Conservation (phyloP, 805 yeast genomes). For the Saccharomycopsis babjevae region DNA sequence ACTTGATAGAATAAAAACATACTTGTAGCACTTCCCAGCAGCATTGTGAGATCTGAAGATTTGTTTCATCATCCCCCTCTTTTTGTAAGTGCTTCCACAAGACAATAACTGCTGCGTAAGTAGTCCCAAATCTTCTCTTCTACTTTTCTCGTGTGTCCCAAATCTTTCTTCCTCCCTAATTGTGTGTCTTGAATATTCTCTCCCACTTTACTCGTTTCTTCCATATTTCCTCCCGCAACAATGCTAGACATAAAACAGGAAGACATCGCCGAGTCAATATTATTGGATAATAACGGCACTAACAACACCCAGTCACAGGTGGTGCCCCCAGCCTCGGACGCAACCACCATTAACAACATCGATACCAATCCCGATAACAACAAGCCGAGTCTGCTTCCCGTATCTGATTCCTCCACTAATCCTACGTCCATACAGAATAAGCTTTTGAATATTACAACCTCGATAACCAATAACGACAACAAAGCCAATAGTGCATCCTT, state of each 20-base stretch:
- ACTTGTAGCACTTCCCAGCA: no score
- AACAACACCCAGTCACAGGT: not conserved
- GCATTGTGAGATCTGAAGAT: no score
- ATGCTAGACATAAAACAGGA: not conserved
- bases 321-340: not conserved
- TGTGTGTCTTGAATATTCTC: no score
- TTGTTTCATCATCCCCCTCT: no score
- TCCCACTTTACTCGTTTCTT: no score
- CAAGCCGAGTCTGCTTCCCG: not conserved
- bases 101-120: no score
- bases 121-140: no score
- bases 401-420: not conserved
- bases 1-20: no score
- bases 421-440: not conserved
- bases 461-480: not conserved
- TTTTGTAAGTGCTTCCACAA: no score
- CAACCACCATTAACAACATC: not conserved
- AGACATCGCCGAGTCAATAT: not conserved
- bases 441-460: not conserved
- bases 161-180: no score
- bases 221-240: no score
- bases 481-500: constrained; percentile 16
- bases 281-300: not conserved
- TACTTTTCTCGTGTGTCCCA: no score
- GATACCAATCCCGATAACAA: not conserved